Evolutionary conservation across 1,139 yeast genomes (phyloP), one percentile per base, ranked within the genome.

Genomic region (Scheffersomyces stambukii): DNA sequence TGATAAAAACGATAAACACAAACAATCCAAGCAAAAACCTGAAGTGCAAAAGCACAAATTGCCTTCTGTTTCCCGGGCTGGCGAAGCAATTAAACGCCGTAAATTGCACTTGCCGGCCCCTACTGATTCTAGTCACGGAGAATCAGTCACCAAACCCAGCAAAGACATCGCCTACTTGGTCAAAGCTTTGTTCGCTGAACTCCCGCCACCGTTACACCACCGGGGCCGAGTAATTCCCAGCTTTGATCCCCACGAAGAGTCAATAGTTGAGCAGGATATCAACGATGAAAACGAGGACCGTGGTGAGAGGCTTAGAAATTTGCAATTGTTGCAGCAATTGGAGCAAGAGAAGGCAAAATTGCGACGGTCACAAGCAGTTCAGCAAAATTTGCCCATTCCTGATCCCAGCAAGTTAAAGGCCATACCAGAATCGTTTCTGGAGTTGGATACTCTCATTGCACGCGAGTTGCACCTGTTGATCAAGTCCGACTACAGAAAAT

Each of bases 321-420:
- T 58, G 24, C 54, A 54, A 29, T 36, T 57, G 2, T 39, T 59
- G 21, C 45, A 48, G 16, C 47, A 50, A 33, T 46, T 58, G 3
- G 58, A 53, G 13, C 57, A 46, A 11, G 58, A 54, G 28, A 51
- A 49, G 30, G 51, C 57, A 2, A 48, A 52, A 27, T 38, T 52
- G 10, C 47, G 74, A 31, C 46, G 71, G 28, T 73, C 85, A 0
- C 70, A 63, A 37, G 81, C 63, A 0, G 52, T 77, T 0, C 77
- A 73, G 38, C 48, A 53, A 26, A 68, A 60, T 0, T 56, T 80
- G n/a, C 64, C 69, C 0, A 55, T 80, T 8, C 84, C 85, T 0
- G 26, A 54, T 10, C 58, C 70, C 0, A 31, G 39, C 2, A 20
- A 32, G 0, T 18, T 47, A 1, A 45, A 31, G 13, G 13, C 8